Percentiles rank a stretch among this genome's conserved stretches.
phyloP scores from a whole-genome alignment of 2,329 filamentous ascomycete genomes.

The Juglanconis oblonga region DNA sequence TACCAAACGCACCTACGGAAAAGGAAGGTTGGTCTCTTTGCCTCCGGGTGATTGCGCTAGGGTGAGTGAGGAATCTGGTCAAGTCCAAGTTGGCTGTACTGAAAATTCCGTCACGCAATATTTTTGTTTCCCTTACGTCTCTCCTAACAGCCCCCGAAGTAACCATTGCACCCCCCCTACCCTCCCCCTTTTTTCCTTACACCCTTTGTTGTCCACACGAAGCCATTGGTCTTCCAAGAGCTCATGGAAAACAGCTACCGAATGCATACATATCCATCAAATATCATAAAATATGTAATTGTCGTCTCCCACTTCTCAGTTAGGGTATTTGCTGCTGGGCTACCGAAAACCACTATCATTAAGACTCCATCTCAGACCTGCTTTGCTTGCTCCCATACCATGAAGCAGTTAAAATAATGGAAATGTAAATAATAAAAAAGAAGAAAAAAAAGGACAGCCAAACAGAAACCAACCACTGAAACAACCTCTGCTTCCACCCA shows the following conservation, averaged over 20 bases:
- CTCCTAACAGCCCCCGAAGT: background rate
- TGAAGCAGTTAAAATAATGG: background rate
- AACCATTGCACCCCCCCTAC: background rate
- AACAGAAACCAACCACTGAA: background rate
- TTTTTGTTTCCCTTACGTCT: background rate
- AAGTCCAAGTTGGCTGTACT: background rate
- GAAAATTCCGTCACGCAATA: background rate
- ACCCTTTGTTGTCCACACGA: no score
- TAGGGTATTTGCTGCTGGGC: slow-evolving; percentile 19
- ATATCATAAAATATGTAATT: slow-evolving; percentile 11
- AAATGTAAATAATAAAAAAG: background rate
- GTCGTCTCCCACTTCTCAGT: slow-evolving; percentile 7
- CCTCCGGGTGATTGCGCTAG: background rate
- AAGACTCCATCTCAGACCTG: background rate
- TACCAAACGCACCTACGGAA: background rate
- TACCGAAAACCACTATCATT: slow-evolving; percentile 12
- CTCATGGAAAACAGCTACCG: background rate
- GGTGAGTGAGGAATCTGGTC: background rate
- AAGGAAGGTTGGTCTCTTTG: background rate
- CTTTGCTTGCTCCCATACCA: background rate
- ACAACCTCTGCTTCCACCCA: background rate
- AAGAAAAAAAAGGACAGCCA: background rate
- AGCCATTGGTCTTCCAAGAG: background rate
- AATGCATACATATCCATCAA: slow-evolving; percentile 4
- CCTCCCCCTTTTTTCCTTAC: background rate